Evolutionary conservation across 352 stramenopile species (phyloP), one percentile per base, ranked within the genome.

Genomic region (Aphanomyces euteiches): DNA sequence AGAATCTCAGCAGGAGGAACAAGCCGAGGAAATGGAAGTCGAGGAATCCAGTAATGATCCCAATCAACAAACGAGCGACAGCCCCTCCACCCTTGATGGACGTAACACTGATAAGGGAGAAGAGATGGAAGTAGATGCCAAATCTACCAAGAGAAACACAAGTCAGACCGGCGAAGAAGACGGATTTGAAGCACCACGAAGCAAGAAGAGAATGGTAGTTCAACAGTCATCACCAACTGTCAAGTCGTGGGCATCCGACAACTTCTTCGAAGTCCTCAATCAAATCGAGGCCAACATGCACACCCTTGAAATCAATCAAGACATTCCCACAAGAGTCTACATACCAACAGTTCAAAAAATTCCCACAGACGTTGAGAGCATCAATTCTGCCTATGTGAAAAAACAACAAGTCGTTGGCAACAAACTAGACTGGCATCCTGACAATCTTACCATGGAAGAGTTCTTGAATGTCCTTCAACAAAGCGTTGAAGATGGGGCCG

Each of bases 361-460:
- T 53, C 13, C 37, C 21, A 19, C 17, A 13, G 13, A 13, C 21
- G 56, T n/a, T 19, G 13, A 15, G 21, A 15, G 1, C 12, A 17
- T 48, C 37, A 48, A 61, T 15, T 19, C 12, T 17, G 19, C 19
- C 13, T 21, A 61, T 2, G 37, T 61, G 13, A 61, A 61, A 48
- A 36, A 61, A 13, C 13, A 61, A 21, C 56, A 21, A 61, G 28
- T 28, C 28, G 28, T 28, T 28, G 28, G 28, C 28, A 28, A 28
- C 28, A 28, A n/a, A 28, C 19, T 61, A 2, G 21, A 61, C 13
- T 61, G 56, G 56, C 56, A 61, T 48, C 56, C 56, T 21, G 56
- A 61, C 56, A 61, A 61, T 19, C 13, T 61, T 13, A 61, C 56
- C 56, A 15, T 61, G 13, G 19, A 61, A 48, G 12, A 36, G 37